Conservation (phyloP, 2,329 filamentous ascomycete species). For the Colletotrichum liriopes region DNA sequence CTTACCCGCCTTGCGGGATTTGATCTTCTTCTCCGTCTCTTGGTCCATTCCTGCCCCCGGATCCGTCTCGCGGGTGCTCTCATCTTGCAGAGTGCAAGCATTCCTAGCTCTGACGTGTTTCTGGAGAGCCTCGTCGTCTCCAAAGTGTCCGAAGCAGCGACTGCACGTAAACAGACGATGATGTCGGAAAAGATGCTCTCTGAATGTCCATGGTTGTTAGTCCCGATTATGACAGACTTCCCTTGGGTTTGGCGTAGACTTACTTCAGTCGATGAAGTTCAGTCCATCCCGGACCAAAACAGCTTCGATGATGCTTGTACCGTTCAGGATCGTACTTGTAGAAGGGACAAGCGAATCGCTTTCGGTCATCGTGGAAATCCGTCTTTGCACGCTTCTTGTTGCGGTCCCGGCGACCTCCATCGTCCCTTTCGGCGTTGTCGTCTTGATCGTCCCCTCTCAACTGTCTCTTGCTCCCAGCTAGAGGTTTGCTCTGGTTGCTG, state of each 20-base stretch:
- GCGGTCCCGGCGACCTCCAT: constrained; percentile 3
- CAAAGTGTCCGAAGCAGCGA: constrained; percentile 55
- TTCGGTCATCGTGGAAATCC: constrained; percentile 9
- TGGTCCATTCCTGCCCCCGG: constrained; percentile 53
- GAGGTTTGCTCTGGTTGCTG: background rate
- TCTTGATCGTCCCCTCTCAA: constrained; percentile 6
- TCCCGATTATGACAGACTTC: background rate
- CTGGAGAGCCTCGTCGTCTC: constrained; percentile 49
- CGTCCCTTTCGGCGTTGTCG: background rate
- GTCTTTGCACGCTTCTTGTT: constrained; percentile 36
- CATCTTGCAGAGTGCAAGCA: constrained; percentile 45
- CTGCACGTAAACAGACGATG: constrained; percentile 53
- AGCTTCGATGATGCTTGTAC: constrained; percentile 52
- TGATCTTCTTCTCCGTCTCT: constrained; percentile 52
- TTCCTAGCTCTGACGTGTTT: constrained; percentile 49
- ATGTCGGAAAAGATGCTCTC: constrained; percentile 56
- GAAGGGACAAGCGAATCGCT: constrained; percentile 56
- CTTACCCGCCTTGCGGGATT: constrained; percentile 50
- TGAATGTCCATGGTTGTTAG: constrained; percentile 23
- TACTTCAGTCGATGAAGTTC: constrained; percentile 58
- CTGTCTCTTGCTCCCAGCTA: background rate
- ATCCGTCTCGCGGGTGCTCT: constrained; percentile 44
- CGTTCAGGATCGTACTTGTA: constrained; percentile 55
- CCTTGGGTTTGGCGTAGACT: background rate
- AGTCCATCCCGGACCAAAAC: constrained; percentile 55